These are phyloP conservation scores for Crithidia fasciculata DNA, from an alignment of 208 protist species.

Conservation along the genomic window DNA sequence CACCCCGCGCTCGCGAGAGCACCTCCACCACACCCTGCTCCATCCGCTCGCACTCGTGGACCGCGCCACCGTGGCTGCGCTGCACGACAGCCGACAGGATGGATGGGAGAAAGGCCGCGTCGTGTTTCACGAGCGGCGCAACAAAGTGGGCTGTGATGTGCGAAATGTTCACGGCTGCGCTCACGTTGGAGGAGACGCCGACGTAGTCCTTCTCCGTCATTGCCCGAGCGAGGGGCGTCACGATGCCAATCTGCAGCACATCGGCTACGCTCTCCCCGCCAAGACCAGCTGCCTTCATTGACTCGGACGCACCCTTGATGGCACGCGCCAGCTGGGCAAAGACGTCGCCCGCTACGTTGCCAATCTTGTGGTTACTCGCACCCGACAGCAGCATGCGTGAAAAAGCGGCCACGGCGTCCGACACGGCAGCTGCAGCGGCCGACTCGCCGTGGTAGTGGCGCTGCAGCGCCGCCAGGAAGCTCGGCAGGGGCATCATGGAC, in stretches of 20 bases:
- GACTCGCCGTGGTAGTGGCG: conserved; percentile 26
- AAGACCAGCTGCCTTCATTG: background rate
- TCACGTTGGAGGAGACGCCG: conserved; percentile 48
- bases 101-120: conserved; percentile 19
- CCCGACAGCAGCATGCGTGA: conserved; percentile 54
- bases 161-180: conserved; percentile 57
- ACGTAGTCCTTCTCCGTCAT: conserved; percentile 60
- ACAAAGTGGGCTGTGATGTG: conserved; percentile 82
- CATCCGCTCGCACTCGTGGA: conserved; percentile 31
- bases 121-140: conserved; percentile 70
- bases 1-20: conserved; percentile 59
- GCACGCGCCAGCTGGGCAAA: conserved; percentile 57
- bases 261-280: conserved; percentile 1
- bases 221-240: conserved; percentile 57
- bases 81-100: conserved; percentile 35
- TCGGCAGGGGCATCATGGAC: conserved; percentile 42
- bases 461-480: conserved; percentile 54
- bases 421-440: background rate
- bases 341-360: conserved; percentile 79
- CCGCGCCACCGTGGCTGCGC: background rate
- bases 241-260: conserved; percentile 46
- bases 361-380: conserved; percentile 85
- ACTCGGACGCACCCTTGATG: background rate
- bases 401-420: conserved; percentile 39
- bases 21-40: conserved; percentile 83